Evolutionary conservation across 2,329 filamentous ascomycete genomes (phyloP), one percentile per base, ranked within the genome.

Genomic region (Colletotrichum lini): DNA sequence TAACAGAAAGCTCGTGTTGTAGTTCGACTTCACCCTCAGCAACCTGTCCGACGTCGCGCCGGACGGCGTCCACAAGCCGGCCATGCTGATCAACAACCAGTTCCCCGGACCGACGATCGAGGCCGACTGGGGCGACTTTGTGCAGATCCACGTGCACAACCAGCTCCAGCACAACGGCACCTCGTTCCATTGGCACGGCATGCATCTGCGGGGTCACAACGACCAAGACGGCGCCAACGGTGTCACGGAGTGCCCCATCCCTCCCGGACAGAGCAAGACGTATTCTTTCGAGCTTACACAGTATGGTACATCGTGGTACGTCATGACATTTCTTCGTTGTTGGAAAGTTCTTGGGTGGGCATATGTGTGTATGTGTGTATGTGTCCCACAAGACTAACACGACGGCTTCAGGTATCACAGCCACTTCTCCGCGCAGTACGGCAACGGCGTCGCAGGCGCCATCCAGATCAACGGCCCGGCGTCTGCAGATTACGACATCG

Each of bases 111-210:
- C 89, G 2, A 82, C 82, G 6, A 86, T 91, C 54, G 82, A 72
- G 50, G 78, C 76, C 63, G 80, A 84, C 73, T 85, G 83, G 83
- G 84, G 84, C 26, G 84, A 86, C 73, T 75, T 72, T 53, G 78
- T 84, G 49, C 80, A 90, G 57, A 86, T 92, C 60, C 89, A 89
- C 47, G 85, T 92, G 71, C 84, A 88, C 80, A 93, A 93, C 77
- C 83, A 87, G 12, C 85, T 92, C 4, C 84, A 84, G 7, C 75
- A 75, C 18, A 91, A 92, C 23, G 78, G 77, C 30, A 84, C 83
- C 2, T 81, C 83, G 0, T 79, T 86, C 42, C 85, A 87, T 73
- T 87, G 84, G 84, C 85, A 87, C 66, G 85, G 85, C 23, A 76
- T 87, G 15, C 79, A 84, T 6, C 83, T 86, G 74, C 79, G 82